Base-by-base conservation (phyloP, 129 eudicot genomes). In the Centaurea solstitialis region DNA sequence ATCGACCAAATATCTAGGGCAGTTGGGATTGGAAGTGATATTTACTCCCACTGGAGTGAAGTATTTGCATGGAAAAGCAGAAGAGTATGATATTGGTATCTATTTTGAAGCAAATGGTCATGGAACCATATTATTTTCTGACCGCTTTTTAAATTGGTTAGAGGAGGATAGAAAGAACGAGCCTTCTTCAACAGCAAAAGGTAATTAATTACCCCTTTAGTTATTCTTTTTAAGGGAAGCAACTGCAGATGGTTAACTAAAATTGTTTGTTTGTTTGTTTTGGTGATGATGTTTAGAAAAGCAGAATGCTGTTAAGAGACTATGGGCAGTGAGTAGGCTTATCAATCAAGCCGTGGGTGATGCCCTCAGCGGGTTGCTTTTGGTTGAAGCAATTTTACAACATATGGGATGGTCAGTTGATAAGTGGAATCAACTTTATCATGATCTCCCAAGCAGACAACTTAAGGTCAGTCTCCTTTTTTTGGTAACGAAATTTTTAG, bases 51-150 rank as follows among this genome's bases (percentile, higher is more conserved):
- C 98, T 7, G 97, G 98, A 72, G 98, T 94, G 40, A 94, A 94
- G 81, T 87, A 90, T 82, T 85, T 94, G 88, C 98, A 94, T 67
- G 96, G 76, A 76, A 90, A 94, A 82, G 98, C 98, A 30, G 89
- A 90, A 10, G 96, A 92, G 47, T 92, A 72, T 85, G 98, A 94
- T 76, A 88, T 94, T 68, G 98, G 98, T 62, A 87, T 94, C 70
- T 94, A 94, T 84, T 94, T 94, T 77, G 98, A 92, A 80, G 98
- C 98, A 79, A 94, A 94, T 87, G 98, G 98, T 73, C 99, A 94
- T 78, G 99, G 99, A 39, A 94, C 99, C 65, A 74, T 92, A 78
- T 84, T 94, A 87, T 94, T 94, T 76, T 92, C 99, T 0, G 91
- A 86, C 30, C 68, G 72, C 9, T 77, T 87, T 73, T 18, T 90